phyloP scores from a whole-genome alignment of 2,329 filamentous ascomycete species.

The Fusarium liriodendri region DNA sequence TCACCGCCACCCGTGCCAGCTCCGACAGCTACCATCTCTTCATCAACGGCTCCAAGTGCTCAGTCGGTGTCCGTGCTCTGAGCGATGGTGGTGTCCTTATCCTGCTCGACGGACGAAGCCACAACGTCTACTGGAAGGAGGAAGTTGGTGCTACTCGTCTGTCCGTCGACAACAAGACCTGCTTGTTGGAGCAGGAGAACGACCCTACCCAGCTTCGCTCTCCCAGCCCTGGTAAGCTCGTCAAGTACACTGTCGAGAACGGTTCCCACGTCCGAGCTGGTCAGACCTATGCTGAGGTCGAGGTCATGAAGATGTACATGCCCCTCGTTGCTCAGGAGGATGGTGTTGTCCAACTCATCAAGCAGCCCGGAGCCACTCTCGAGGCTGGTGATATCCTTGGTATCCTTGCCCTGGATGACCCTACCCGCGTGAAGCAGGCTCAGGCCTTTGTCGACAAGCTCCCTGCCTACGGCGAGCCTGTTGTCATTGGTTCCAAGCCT shows the following conservation, averaged over 20 bases:
- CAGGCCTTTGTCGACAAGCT: conserved; percentile 93
- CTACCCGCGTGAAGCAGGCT: conserved; percentile 94
- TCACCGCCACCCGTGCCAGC: conserved; percentile 94
- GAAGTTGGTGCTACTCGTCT: conserved; percentile 95
- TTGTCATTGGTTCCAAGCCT: conserved; percentile 90
- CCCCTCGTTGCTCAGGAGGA: conserved; percentile 94
- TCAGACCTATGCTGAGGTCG: conserved; percentile 94
- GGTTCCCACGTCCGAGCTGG: conserved; percentile 93
- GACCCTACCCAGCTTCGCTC: conserved; percentile 97
- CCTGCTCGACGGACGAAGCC: conserved; percentile 89
- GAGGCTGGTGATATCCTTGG: conserved; percentile 99
- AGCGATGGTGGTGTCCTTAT: conserved; percentile 94
- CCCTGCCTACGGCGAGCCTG: conserved; percentile 85
- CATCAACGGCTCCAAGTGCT: conserved; percentile 98
- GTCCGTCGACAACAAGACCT: conserved; percentile 98
- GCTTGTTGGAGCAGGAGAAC: conserved; percentile 97
- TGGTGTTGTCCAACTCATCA: conserved; percentile 96
- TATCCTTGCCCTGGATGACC: conserved; percentile 94
- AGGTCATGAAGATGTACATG: conserved; percentile 99
- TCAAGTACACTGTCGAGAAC: conserved; percentile 97
- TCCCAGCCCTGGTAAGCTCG: conserved; percentile 95
- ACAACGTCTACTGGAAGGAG: conserved; percentile 99
- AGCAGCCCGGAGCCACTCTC: conserved; percentile 97
- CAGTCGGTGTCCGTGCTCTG: conserved; percentile 90
- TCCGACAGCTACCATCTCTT: conserved; percentile 96